Percentiles rank a stretch among this genome's conserved stretches.
phyloP scores from a whole-genome alignment of 2,329 filamentous ascomycete species.

The Fusarium euwallaceae region DNA sequence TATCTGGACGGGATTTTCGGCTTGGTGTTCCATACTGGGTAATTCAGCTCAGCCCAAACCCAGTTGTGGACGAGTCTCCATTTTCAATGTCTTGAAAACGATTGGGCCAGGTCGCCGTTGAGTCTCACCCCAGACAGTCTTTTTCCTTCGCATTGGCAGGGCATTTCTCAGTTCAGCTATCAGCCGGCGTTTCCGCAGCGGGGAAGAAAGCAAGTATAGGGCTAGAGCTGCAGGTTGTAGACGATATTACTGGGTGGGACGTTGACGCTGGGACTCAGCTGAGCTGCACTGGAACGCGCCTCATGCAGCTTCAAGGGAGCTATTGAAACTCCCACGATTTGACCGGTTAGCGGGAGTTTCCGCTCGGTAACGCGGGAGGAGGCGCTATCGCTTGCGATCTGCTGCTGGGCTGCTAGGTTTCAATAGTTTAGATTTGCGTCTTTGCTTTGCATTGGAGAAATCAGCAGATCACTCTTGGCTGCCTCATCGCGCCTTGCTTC shows the following conservation, averaged over 20 bases:
- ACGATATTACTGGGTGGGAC: conserved; percentile 1
- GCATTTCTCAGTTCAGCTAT: not conserved
- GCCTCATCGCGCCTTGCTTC: not conserved
- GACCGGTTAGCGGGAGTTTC: not conserved
- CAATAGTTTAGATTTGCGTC: not conserved
- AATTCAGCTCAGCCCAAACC: conserved; percentile 2
- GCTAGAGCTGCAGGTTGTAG: not conserved
- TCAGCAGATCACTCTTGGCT: not conserved
- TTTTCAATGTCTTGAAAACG: not conserved
- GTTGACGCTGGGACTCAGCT: not conserved
- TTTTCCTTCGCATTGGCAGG: not conserved
- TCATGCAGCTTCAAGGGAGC: not conserved
- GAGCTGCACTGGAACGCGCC: conserved; percentile 1
- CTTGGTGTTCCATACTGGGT: not conserved
- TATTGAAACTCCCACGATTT: conserved; percentile 1
- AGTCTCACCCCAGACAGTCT: not conserved
- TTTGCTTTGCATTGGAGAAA: not conserved
- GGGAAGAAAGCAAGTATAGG: not conserved
- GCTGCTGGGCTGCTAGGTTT: not conserved
- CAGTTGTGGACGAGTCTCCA: not conserved
- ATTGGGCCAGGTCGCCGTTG: not conserved
- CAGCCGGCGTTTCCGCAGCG: not conserved
- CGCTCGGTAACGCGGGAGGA: not conserved
- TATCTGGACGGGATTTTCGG: not conserved
- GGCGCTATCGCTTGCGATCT: not conserved